Evolutionary conservation across 768 basidiomycete genomes (phyloP), one percentile per base, ranked within the genome.

Genomic region (Phlebiopsis gigantea): DNA sequence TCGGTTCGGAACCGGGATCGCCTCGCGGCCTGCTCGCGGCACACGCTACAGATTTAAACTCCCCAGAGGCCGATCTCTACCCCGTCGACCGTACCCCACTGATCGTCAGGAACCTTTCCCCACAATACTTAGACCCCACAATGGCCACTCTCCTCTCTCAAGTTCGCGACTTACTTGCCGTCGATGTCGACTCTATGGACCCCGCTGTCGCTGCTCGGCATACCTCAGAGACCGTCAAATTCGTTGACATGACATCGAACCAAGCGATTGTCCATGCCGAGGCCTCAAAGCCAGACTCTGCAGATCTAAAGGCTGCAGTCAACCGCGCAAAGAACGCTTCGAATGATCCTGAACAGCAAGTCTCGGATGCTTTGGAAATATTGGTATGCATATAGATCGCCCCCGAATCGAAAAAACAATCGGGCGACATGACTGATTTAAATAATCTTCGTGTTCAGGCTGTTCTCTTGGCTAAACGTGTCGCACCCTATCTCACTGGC

Each of bases 101-200:
- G 22, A n/a, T 49, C 47, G 15, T 21, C 29, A 41, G 45, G 15
- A 8, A 29, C 41, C 14, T 51, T 43, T 30, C 19, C 50, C 19
- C 22, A 24, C 43, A 53, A 3, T 25, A 12, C 56, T 25, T 26
- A 15, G 5, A 34, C 52, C 31, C 24, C 29, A n/a, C 48, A 19
- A 50, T 34, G 28, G n/a, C 57, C 22, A 66, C 69, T 28, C 71
- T 78, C n/a, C 71, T 80, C 48, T 55, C 70, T 4, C 69, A 75
- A 56, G 62, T 79, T 26, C 71, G 73, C 48, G 47, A 65, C 5
- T 54, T 69, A 8, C 53, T 77, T 19, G 63, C 67, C 43, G 64
- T 81, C 62, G 76, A 79, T 68, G 71, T 79, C 57, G 77, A 79
- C 64, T 77, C 77, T 19, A 79, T 80, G 78, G 76, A 78, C 59